Evolutionary conservation across 1,139 yeast species (phyloP), one percentile per base, ranked within the genome.

Genomic region (Pichia sp.): DNA sequence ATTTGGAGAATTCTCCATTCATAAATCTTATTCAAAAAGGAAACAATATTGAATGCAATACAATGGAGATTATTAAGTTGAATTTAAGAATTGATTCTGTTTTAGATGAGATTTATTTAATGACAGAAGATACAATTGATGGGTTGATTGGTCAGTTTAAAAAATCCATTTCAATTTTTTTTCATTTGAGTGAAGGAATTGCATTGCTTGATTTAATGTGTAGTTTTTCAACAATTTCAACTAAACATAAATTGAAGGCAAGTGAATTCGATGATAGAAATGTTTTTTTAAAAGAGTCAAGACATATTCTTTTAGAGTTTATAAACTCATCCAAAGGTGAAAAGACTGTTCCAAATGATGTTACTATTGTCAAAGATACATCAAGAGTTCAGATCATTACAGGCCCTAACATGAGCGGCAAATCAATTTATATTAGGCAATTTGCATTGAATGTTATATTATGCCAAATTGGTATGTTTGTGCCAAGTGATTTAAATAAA

Each of bases 371-470:
- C 7, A 54, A 57, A 9, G 67, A 64, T 18, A 61, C 67, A 6
- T 71, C 77, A 4, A 56, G 71, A 26, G 56, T 74, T 30, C 75
- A 72, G 49, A 63, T 74, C 0, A 63, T 74, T 1, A 72, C 77
- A 0, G 78, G 78, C 0, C 69, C 72, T 22, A 74, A 74, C 43
- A 74, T 76, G 79, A 78, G 80, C 40, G 81, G 81, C 27, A 76
- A 77, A 58, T 72, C 79, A 0, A 70, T 76, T 0, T 73, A 73
- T 50, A 68, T 76, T 23, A 69, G 73, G 45, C 77, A 74, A 49
- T 65, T 74, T 9, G 76, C 78, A 0, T 56, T 75, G 11, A 51
- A 73, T 4, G 66, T 69, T 1, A 68, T 76, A 1, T 63, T 76
- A 66, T 74, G 79, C 0, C 81, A 77, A 54, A 68, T 74, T 41